These are phyloP conservation scores for Ceriops zippeliana DNA, from an alignment of 345 rosid species.

Conservation along the genomic window DNA sequence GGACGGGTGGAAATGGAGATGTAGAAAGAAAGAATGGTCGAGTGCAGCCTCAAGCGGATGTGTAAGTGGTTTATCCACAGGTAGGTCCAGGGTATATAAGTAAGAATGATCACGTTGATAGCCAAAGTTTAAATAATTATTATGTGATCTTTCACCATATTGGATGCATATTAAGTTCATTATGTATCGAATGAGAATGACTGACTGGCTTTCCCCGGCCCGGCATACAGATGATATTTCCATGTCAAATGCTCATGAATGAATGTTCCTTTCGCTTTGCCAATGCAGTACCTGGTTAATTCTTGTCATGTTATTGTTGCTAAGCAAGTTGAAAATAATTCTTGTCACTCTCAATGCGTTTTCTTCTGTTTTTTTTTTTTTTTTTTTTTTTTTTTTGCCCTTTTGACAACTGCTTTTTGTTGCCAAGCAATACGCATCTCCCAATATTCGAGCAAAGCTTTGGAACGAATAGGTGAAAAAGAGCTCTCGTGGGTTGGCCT, in stretches of 20 bases:
- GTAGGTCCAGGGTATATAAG: constrained; percentile 14
- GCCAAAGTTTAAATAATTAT: constrained; percentile 4
- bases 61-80: background rate
- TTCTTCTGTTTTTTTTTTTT: background rate
- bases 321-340: constrained; percentile 1
- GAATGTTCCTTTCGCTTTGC: background rate
- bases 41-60: constrained; percentile 5
- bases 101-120: constrained; percentile 5
- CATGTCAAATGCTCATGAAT: constrained; percentile 7
- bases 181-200: constrained; percentile 7
- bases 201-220: constrained; percentile 7
- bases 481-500: too few species aligned
- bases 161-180: constrained; percentile 1
- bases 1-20: too few species aligned
- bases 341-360: constrained; percentile 1
- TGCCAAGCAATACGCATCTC: background rate
- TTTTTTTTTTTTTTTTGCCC: background rate
- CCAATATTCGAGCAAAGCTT: background rate
- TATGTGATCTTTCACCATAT: constrained; percentile 19
- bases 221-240: constrained; percentile 12
- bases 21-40: background rate
- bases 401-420: background rate
- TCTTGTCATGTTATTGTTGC: constrained; percentile 2
- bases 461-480: background rate
- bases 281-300: background rate